Conservation (phyloP, 768 basidiomycete genomes). For the Psilocybe sp. region DNA sequence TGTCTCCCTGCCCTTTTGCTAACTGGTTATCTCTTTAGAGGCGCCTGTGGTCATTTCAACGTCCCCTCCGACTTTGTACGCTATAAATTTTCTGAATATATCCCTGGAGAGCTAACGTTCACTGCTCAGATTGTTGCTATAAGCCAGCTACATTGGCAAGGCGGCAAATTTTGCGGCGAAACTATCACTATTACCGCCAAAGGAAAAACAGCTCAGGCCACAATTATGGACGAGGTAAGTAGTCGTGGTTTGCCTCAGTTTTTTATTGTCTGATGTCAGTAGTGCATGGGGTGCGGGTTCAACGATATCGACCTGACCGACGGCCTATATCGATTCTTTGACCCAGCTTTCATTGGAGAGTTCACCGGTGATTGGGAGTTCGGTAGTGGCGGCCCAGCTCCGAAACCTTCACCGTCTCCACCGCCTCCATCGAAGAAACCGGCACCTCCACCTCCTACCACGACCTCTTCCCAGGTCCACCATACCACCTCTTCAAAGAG, state of each 20-base stretch:
- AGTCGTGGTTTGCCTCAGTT: no score
- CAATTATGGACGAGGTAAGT: neutral
- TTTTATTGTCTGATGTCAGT: neutral
- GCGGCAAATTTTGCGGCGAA: neutral
- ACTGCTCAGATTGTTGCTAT: neutral
- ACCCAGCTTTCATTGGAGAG: neutral
- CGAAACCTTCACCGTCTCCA: neutral
- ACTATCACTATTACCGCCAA: neutral
- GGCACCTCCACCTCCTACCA: neutral
- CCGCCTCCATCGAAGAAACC: neutral
- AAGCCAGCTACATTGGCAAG: neutral
- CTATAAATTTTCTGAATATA: neutral
- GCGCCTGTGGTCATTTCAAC: constrained; percentile 1
- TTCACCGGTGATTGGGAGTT: neutral
- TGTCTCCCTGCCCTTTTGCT: no score
- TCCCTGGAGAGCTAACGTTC: no score
- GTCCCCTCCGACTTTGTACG: neutral
- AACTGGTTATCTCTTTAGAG: neutral
- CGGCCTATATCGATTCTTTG: neutral
- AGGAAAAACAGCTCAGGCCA: neutral
- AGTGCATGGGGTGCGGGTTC: neutral
- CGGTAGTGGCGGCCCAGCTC: neutral
- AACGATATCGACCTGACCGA: constrained; percentile 1
- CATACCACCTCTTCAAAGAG: neutral
- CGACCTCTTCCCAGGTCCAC: no score